Evolutionary conservation across 2,329 filamentous ascomycete species (phyloP), one percentile per base, ranked within the genome.

Genomic region (Cladophialophora psammophila): DNA sequence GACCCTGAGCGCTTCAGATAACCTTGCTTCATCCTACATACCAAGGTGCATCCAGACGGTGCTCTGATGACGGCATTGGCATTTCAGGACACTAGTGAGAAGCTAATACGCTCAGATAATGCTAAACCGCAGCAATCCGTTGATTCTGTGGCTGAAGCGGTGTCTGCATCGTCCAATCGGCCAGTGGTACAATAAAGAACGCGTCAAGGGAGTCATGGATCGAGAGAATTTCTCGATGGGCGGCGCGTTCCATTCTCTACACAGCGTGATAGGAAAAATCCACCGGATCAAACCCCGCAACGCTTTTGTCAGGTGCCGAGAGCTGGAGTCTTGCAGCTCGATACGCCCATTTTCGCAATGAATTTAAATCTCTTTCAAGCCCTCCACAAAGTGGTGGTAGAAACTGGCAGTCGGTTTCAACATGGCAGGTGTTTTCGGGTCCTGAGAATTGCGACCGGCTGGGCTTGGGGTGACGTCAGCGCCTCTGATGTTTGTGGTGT

Each of bases 31-130:
- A 10, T 45, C 60, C 3, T 26, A 26, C 2, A 45, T 54, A 54
- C 54, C 59, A 62, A 48, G 20, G 18, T 34, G 35, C 52, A 15
- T 18, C 32, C 15, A 20, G 60, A 3, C 35, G 15, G 18, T 48
- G 57, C 57, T 58, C 59, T 18, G 18, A 69, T 64, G 67, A 69
- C 64, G 67, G 57, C 60, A 69, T 61, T 38, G 26, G 31, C 35
- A 62, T 50, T 54, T 40, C 56, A 13, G n/a, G 15, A 53, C 20
- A 56, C 56, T 48, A 56, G 42, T 54, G 50, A 12, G 6, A 12
- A 8, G 15, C 40, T 35, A 35, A 20, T 18, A 13, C 9, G 45
- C 45, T 50, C 18, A 13, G 26, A 5, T 2, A 31, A 20, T 15
- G 18, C 45, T 12, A 50, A 26, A 8, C 4, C 13, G 34, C 42